phyloP scores from a whole-genome alignment of 768 basidiomycete genomes.

The Boletus reticulatus region DNA sequence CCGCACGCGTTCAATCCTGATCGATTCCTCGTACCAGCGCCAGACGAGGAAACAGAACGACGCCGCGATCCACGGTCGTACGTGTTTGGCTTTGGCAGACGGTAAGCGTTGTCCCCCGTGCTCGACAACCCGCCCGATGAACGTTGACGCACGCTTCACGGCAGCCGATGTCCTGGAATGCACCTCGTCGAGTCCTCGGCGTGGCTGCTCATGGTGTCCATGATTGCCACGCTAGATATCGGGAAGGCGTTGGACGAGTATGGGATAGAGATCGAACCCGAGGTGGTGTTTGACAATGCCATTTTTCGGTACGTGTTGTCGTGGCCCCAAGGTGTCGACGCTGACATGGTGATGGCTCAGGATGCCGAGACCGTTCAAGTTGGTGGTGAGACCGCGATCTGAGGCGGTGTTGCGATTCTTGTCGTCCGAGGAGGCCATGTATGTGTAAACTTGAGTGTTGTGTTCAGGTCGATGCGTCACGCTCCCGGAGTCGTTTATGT shows the following conservation, averaged over 20 bases:
- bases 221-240: constrained; percentile 59
- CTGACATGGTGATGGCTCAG: constrained; percentile 2
- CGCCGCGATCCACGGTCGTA: constrained; percentile 44
- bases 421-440: constrained; percentile 8
- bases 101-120: constrained; percentile 16
- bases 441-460: not conserved
- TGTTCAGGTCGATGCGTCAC: too few relatives aligned
- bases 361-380: constrained; percentile 19
- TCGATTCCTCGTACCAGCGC: constrained; percentile 39
- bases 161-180: constrained; percentile 60
- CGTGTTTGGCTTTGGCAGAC: constrained; percentile 49
- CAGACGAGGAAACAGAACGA: constrained; percentile 23
- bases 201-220: constrained; percentile 55
- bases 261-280: constrained; percentile 49
- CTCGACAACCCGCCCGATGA: not conserved
- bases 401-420: constrained; percentile 14
- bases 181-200: constrained; percentile 61
- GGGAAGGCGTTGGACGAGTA: constrained; percentile 47
- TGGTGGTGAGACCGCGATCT: constrained; percentile 21
- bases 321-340: not conserved
- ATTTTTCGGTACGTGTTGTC: constrained; percentile 52
- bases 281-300: constrained; percentile 54
- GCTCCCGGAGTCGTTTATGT: too few relatives aligned
- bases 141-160: not conserved
- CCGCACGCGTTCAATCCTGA: constrained; percentile 53